phyloP scores from a whole-genome alignment of 2,329 filamentous ascomycete species.

The Incumbomyces delicatus region DNA sequence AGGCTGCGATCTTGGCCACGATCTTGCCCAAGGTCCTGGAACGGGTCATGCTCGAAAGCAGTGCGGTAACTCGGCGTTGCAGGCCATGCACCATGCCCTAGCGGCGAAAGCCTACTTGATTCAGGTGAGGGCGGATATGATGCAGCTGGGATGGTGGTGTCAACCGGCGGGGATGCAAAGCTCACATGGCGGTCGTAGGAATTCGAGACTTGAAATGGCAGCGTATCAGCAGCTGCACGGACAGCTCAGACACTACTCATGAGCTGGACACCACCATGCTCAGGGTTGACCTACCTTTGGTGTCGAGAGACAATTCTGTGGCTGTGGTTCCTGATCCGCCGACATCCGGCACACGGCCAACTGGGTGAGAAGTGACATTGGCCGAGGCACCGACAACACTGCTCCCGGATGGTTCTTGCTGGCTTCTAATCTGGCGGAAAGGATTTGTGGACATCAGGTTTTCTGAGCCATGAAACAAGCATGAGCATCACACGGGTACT shows the following conservation, averaged over 20 bases:
- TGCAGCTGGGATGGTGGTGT: slow-evolving; percentile 18
- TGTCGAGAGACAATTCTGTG: slow-evolving; percentile 15
- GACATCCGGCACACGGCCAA: slow-evolving; percentile 14
- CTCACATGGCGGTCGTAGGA: slow-evolving; percentile 6
- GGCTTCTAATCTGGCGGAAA: slow-evolving; percentile 35
- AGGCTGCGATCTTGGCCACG: slow-evolving; percentile 21
- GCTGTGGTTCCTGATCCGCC: slow-evolving; percentile 12
- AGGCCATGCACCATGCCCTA: slow-evolving; percentile 7
- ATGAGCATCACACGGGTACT: background rate
- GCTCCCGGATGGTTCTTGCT: slow-evolving; percentile 25
- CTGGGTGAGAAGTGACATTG: slow-evolving; percentile 7
- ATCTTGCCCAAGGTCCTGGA: slow-evolving; percentile 25
- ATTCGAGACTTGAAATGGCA: background rate
- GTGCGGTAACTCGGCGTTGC: slow-evolving; percentile 18
- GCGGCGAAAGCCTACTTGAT: slow-evolving; percentile 14
- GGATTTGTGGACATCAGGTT: slow-evolving; percentile 33
- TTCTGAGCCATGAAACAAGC: slow-evolving; percentile 10
- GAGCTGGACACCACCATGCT: background rate
- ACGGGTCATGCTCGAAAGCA: slow-evolving; percentile 28
- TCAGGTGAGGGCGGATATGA: slow-evolving; percentile 20
- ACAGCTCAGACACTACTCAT: background rate
- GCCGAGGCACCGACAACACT: slow-evolving; percentile 18
- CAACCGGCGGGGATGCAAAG: slow-evolving; percentile 7
- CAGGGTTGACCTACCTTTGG: slow-evolving; percentile 13
- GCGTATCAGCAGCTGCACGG: background rate